A percentile compares a stretch with the other conserved stretches of the same genome.
phyloP scores from a whole-genome alignment of 306 rosid species.

The Cucumis melo region DNA sequence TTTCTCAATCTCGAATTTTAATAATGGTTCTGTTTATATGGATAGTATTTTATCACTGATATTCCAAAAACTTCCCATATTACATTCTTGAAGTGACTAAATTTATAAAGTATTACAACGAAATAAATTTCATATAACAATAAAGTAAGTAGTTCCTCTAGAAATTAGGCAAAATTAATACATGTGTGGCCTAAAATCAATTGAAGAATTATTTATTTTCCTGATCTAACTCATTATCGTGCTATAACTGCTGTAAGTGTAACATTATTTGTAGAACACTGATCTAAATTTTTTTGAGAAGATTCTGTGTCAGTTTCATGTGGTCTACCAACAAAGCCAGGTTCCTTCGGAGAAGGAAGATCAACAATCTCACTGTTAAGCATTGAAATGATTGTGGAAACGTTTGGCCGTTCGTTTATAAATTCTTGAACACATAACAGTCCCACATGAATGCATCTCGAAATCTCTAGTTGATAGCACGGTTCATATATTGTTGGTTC shows the following conservation, averaged over 20 bases:
- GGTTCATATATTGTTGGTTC: not conserved
- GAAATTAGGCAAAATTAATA: not conserved
- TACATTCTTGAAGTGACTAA: too few relatives aligned
- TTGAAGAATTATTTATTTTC: not conserved
- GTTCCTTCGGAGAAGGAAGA: conserved; percentile 1
- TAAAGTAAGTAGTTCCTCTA: not conserved
- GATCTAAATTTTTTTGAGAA: not conserved
- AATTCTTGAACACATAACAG: conserved; percentile 1
- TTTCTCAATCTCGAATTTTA: not conserved
- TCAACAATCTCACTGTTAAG: not conserved
- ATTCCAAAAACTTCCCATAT: too few relatives aligned
- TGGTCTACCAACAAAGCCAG: not conserved
- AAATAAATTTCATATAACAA: too few relatives aligned
- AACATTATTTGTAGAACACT: not conserved
- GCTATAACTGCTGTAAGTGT: not conserved
- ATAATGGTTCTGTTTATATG: too few relatives aligned
- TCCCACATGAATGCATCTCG: not conserved
- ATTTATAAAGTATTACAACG: too few relatives aligned
- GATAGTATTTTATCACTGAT: too few relatives aligned
- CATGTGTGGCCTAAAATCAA: not conserved
- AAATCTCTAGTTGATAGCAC: not conserved
- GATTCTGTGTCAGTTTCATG: not conserved
- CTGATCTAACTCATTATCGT: not conserved
- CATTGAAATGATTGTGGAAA: not conserved
- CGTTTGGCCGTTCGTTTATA: not conserved